Percentiles rank a stretch among this genome's conserved stretches.
Evolutionary conservation across 2,329 filamentous ascomycete genomes (phyloP).

Genomic region (Botrytis sinoallii): DNA sequence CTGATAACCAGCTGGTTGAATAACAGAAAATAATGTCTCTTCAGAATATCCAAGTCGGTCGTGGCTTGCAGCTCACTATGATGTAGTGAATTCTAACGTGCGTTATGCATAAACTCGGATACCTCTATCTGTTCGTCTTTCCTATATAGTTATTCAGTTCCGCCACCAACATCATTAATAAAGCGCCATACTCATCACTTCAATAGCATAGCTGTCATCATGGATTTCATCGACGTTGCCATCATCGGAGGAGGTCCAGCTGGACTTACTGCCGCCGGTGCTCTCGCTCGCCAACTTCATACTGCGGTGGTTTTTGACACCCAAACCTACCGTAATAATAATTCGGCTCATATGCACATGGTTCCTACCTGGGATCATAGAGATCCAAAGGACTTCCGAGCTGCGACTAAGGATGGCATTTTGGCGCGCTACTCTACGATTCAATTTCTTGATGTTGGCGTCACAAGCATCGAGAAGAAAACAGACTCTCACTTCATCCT

Average conservation of each 20-base stretch:
- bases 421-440: conserved; percentile 39
- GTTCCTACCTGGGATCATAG: conserved; percentile 40
- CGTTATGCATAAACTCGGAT: neutral
- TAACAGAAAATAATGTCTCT: neutral
- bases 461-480: conserved; percentile 25
- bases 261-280: conserved; percentile 42
- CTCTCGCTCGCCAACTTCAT: conserved; percentile 40
- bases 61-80: neutral
- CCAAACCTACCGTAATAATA: conserved; percentile 43
- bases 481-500: conserved; percentile 37
- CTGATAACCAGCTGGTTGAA: neutral
- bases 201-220: neutral
- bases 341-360: conserved; percentile 45
- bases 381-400: conserved; percentile 37
- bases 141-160: neutral
- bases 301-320: conserved; percentile 46
- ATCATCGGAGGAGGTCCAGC: conserved; percentile 46
- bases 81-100: neutral
- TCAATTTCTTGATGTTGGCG: conserved; percentile 34
- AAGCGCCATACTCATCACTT: neutral
- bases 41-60: neutral
- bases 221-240: conserved; percentile 33
- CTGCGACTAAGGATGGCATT: conserved; percentile 38
- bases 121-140: neutral
- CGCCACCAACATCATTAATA: neutral